These are phyloP conservation scores for Babesia gibsoni DNA, from an alignment of 169 alveolate species.

Conservation along the genomic window DNA sequence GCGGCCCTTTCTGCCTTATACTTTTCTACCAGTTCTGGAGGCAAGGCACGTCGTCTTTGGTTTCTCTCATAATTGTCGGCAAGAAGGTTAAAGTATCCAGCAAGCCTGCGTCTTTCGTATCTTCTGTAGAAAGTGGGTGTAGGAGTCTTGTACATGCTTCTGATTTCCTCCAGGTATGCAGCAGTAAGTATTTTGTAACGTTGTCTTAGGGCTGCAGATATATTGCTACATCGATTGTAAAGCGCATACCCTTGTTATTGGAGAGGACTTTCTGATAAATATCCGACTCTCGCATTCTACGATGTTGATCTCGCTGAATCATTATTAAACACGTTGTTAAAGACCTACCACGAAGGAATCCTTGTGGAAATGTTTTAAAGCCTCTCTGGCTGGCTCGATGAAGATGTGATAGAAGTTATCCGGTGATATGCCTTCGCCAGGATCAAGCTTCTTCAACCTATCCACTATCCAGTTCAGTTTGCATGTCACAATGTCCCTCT, in stretches of 20 bases:
- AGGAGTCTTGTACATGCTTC: slow-evolving; percentile 36
- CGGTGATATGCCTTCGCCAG: slow-evolving; percentile 76
- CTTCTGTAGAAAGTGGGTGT: slow-evolving; percentile 38
- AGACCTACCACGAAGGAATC: slow-evolving; percentile 34
- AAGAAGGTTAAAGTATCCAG: slow-evolving; percentile 54
- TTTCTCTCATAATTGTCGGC: slow-evolving; percentile 46
- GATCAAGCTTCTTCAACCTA: slow-evolving; percentile 61
- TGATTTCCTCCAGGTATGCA: slow-evolving; percentile 55
- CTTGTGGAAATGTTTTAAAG: slow-evolving; percentile 51
- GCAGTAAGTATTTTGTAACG: slow-evolving; percentile 43
- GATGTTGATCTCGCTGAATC: slow-evolving; percentile 36
- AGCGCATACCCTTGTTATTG: slow-evolving; percentile 22
- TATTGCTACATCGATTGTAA: not conserved
- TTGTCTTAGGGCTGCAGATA: slow-evolving; percentile 30
- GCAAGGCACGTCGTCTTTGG: slow-evolving; percentile 15
- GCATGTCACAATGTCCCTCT: slow-evolving; percentile 62
- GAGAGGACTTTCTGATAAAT: slow-evolving; percentile 33
- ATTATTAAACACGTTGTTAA: not conserved
- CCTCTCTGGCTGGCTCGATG: slow-evolving; percentile 45
- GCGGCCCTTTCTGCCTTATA: slow-evolving; percentile 1
- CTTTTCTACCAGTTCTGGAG: not conserved
- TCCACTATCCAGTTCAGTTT: slow-evolving; percentile 69
- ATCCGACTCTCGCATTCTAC: slow-evolving; percentile 3
- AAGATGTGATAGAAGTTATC: slow-evolving; percentile 72
- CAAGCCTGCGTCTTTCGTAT: slow-evolving; percentile 55